phyloP scores from a whole-genome alignment of 257 asterid genomes.

The Solanum medicagineum region DNA sequence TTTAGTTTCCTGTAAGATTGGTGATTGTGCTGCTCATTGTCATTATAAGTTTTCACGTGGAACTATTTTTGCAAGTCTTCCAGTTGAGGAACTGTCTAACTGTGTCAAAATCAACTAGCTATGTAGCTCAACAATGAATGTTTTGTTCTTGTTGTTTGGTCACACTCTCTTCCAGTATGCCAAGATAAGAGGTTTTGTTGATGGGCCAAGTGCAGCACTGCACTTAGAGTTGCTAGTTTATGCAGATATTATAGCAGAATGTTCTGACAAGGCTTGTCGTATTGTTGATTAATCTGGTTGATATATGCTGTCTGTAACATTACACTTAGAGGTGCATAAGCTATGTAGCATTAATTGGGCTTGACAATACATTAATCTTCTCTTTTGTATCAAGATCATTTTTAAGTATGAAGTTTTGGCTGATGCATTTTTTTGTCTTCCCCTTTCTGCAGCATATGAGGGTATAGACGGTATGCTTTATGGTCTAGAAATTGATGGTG shows the following conservation, averaged over 20 bases:
- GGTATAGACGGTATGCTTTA: conserved; percentile 27
- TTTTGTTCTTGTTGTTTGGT: not conserved
- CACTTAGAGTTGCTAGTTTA: not conserved
- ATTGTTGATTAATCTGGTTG: not conserved
- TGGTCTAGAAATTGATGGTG: conserved; percentile 56
- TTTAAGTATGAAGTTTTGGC: not conserved
- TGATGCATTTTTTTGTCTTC: not conserved
- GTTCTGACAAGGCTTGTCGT: not conserved
- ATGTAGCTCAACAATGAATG: not conserved
- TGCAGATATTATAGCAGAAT: not conserved
- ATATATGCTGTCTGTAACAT: not conserved
- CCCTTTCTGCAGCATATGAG: conserved; percentile 27
- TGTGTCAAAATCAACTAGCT: not conserved
- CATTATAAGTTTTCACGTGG: not conserved
- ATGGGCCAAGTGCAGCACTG: not conserved
- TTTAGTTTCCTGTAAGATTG: not conserved
- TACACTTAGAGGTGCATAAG: not conserved
- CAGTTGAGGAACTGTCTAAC: not conserved
- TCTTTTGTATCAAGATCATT: not conserved
- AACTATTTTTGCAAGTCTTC: not conserved
- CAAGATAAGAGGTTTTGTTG: not conserved
- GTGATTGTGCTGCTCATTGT: not conserved
- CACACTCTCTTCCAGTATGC: not conserved
- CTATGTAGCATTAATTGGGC: not conserved
- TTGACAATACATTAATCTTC: not conserved